phyloP scores from a whole-genome alignment of 305 asterid genomes.

The Coffea humblotiana region DNA sequence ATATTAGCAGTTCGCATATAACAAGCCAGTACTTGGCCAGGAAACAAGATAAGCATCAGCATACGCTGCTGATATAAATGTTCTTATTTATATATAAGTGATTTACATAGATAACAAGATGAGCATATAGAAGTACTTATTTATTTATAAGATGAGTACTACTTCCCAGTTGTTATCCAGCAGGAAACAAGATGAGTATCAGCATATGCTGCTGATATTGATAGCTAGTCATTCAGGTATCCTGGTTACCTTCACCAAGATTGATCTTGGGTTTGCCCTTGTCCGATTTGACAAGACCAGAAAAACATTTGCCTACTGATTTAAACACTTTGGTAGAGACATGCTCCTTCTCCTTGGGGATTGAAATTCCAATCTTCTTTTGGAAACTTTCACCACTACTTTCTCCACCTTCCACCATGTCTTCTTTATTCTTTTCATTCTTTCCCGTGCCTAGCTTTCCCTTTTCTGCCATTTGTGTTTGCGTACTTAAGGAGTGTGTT shows the following conservation, averaged over 20 bases:
- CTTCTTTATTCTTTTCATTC: background rate
- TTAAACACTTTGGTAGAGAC: background rate
- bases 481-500: too few species aligned
- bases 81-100: too few species aligned
- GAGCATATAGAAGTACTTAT: too few species aligned
- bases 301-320: background rate
- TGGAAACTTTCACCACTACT: background rate
- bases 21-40: background rate
- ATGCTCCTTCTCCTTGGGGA: constrained; percentile 3
- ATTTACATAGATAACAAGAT: too few species aligned
- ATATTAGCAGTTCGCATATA: background rate
- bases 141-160: too few species aligned
- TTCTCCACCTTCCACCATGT: background rate
- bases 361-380: background rate
- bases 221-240: background rate
- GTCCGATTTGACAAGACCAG: background rate
- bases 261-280: background rate
- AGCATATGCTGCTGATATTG: background rate
- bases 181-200: too few species aligned
- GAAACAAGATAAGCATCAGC: background rate
- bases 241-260: background rate
- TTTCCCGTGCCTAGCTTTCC: background rate
- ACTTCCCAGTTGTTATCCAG: too few species aligned
- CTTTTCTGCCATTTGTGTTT: background rate
- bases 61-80: too few species aligned